phyloP scores from a whole-genome alignment of 2,329 filamentous ascomycete genomes.

The Nigrospora osmanthi region DNA sequence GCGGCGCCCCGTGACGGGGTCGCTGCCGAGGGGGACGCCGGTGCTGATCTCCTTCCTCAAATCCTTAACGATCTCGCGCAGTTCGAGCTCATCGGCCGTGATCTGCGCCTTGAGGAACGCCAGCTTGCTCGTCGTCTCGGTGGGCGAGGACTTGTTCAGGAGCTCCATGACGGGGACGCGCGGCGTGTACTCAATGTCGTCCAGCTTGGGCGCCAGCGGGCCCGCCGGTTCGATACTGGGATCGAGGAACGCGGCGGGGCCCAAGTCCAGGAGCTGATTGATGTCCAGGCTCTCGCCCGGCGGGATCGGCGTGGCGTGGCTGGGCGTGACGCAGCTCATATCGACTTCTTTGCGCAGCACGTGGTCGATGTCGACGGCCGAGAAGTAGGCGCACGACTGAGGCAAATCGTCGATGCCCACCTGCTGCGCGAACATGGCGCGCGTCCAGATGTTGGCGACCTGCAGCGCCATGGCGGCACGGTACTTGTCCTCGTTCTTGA shows the following conservation, averaged over 20 bases:
- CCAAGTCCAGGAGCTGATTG: slow-evolving; percentile 64
- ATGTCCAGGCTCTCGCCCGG: slow-evolving; percentile 88
- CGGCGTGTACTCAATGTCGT: slow-evolving; percentile 59
- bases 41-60: slow-evolving; percentile 11
- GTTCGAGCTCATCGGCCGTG: slow-evolving; percentile 62
- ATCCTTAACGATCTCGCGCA: slow-evolving; percentile 63
- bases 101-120: slow-evolving; percentile 82
- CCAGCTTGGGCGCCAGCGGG: slow-evolving; percentile 43
- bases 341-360: slow-evolving; percentile 97
- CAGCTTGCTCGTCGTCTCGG: slow-evolving; percentile 29
- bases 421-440: slow-evolving; percentile 95
- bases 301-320: slow-evolving; percentile 68
- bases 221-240: slow-evolving; percentile 47
- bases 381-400: slow-evolving; percentile 92
- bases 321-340: slow-evolving; percentile 94
- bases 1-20: too few species aligned
- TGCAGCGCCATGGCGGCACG: slow-evolving; percentile 87
- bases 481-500: slow-evolving; percentile 79
- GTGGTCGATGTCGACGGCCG: slow-evolving; percentile 87
- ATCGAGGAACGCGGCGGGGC: slow-evolving; percentile 61
- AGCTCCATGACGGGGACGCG: slow-evolving; percentile 74
- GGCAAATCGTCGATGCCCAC: slow-evolving; percentile 93
- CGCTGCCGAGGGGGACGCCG: too few species aligned
- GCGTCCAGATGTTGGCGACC: slow-evolving; percentile 90
- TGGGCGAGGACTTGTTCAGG: slow-evolving; percentile 42